Base-by-base conservation (phyloP, 2,329 filamentous ascomycete species). In the Xylariomycetidae sp. region DNA sequence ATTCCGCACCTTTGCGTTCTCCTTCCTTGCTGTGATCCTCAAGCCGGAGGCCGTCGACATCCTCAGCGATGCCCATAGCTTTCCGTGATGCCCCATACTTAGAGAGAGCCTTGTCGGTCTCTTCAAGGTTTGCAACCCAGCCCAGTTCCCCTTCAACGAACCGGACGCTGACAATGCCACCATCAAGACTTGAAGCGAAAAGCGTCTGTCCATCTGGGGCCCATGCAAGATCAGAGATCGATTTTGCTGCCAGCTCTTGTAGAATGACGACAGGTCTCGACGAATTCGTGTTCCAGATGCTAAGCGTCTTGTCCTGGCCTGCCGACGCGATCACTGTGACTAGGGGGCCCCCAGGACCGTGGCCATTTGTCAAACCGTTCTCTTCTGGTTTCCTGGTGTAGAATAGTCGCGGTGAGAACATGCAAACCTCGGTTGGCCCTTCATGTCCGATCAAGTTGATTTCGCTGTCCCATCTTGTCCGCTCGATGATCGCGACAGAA, bases 361-460 rank as follows among this genome's bases (percentile, higher is more conserved):
- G 62, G 1, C 68, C 69, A 20, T 74, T 68, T 31, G 67, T 59
- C 34, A 72, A 56, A 3, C 68, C 70, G 7, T 66, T 67, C 33
- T 74, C 66, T 5, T 64, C 51, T 1, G 84, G 85, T 30, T 88
- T 78, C 33, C 76, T 73, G 11, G 80, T 81, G 38, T 84, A 77
- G 53, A 97, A 98, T 15, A 98, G 66, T 42, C 92, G 74, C 1
- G 94, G 94, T 2, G 92, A 96, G 58, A 98, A 98, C 46, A 92
- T 87, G 67, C 90, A 96, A 3, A 98, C 92, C 63, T 98, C 92
- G 0, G 94, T 92, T 0, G 92, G 92, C 0, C 87, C 90, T 69
- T 98, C 92, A 56, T 98, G 92, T 7, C 92, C 92, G 40, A 98
- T 96, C 40, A 98, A 63, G 57, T 95, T 96, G 64, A 97, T 97